These are phyloP conservation scores for Clavispora fructus DNA, from an alignment of 805 yeast genomes.

Conservation along the genomic window DNA sequence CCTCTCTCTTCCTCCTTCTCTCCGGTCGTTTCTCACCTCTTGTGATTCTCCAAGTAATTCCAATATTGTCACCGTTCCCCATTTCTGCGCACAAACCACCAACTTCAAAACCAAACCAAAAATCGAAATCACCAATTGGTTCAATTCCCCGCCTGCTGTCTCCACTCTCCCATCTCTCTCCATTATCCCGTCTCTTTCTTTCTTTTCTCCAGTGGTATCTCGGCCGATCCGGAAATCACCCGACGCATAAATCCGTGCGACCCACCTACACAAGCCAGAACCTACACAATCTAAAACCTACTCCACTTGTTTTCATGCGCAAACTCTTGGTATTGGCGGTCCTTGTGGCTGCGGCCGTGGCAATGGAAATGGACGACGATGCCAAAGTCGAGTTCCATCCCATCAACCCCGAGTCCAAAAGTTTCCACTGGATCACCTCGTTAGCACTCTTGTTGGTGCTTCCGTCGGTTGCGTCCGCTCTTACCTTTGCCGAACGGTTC, in stretches of 20 bases:
- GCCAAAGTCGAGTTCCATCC: constrained; percentile 35
- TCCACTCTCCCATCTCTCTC: no score
- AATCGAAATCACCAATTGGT: no score
- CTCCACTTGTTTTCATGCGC: neutral
- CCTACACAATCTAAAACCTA: neutral
- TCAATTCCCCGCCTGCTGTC: no score
- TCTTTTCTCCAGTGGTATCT: no score
- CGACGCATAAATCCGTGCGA: neutral
- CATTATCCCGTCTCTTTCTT: no score
- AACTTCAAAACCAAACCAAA: no score
- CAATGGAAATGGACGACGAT: constrained; percentile 25
- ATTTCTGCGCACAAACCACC: no score
- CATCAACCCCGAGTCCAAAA: constrained; percentile 45
- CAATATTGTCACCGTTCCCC: no score
- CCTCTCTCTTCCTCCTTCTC: no score
- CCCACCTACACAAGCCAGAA: neutral
- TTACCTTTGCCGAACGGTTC: constrained; percentile 49
- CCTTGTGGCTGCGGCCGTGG: constrained; percentile 5
- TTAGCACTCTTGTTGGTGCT: constrained; percentile 42
- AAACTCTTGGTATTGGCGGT: neutral
- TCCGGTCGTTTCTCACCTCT: no score
- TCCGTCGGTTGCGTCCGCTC: constrained; percentile 53
- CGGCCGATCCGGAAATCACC: neutral
- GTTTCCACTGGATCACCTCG: constrained; percentile 62
- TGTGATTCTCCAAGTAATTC: no score